Conservation (phyloP, 2,329 filamentous ascomycete species). For the Davidsoniella australis region DNA sequence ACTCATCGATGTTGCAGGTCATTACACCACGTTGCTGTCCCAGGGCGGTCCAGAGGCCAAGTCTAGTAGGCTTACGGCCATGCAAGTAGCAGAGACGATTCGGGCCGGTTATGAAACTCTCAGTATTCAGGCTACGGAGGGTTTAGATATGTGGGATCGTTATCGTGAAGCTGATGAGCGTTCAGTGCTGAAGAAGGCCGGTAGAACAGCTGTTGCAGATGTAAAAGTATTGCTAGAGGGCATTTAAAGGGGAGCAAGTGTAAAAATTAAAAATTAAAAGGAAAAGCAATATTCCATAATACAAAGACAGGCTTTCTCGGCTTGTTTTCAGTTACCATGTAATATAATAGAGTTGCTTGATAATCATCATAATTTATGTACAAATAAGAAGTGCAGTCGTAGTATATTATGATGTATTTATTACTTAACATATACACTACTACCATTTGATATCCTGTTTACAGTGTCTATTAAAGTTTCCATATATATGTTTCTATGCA, state of each 20-base stretch:
- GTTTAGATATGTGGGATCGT: slow-evolving; percentile 67
- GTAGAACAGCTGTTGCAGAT: slow-evolving; percentile 54
- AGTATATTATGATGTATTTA: no score
- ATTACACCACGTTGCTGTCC: slow-evolving; percentile 73
- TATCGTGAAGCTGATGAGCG: slow-evolving; percentile 81
- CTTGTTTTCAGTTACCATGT: no score
- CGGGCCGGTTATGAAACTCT: slow-evolving; percentile 93
- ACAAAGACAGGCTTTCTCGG: slow-evolving; percentile 13
- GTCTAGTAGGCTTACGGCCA: slow-evolving; percentile 42
- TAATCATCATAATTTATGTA: no score
- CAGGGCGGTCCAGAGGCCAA: slow-evolving; percentile 25
- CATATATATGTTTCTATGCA: no score
- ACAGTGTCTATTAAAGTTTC: no score
- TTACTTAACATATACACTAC: no score
- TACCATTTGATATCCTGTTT: no score
- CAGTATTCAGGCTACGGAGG: slow-evolving; percentile 77
- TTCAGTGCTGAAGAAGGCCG: slow-evolving; percentile 70
- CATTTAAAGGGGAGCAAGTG: background rate
- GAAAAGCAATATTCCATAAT: background rate
- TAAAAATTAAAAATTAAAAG: no score
- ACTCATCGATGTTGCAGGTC: slow-evolving; percentile 62
- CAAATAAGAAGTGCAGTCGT: no score
- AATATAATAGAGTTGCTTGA: no score
- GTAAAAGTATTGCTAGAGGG: slow-evolving; percentile 14
- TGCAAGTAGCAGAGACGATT: slow-evolving; percentile 78